phyloP scores from a whole-genome alignment of 352 stramenopile genomes.

The Thalassiosira mediterranea region DNA sequence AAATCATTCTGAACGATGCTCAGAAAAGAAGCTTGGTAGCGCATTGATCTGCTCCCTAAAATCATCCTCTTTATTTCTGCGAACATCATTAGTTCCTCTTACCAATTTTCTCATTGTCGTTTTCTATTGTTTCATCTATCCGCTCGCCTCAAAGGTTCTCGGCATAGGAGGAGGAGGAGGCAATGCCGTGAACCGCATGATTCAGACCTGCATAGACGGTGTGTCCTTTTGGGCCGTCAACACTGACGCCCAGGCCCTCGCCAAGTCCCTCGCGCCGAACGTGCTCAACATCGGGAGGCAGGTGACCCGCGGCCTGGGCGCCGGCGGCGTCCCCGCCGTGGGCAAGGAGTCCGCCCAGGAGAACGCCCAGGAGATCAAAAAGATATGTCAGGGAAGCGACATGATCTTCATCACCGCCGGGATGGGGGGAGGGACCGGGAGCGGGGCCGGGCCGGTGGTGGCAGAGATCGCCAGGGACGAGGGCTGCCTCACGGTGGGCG shows the following conservation, averaged over 20 bases:
- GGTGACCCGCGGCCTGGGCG: slow-evolving; percentile 65
- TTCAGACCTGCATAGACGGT: slow-evolving; percentile 51
- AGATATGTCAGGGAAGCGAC: slow-evolving; percentile 90
- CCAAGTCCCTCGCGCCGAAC: slow-evolving; percentile 62
- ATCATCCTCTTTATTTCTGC: too few species aligned
- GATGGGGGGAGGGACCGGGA: slow-evolving; percentile 92
- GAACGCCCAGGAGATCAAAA: slow-evolving; percentile 89
- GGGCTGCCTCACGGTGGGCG: slow-evolving; percentile 92
- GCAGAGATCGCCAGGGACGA: slow-evolving; percentile 90
- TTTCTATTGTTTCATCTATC: too few species aligned
- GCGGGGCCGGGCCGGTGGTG: slow-evolving; percentile 91
- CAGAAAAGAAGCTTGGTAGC: too few species aligned
- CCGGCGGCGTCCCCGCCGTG: slow-evolving; percentile 74
- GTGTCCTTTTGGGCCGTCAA: slow-evolving; percentile 96
- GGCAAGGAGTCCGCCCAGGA: slow-evolving; percentile 86
- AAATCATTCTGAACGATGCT: too few species aligned
- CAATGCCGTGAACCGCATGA: slow-evolving; percentile 45
- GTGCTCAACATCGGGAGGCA: slow-evolving; percentile 81
- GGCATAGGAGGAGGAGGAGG: slow-evolving; percentile 32
- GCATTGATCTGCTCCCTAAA: too few species aligned
- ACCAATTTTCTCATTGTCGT: too few species aligned
- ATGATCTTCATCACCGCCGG: slow-evolving; percentile 96
- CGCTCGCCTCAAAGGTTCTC: slow-evolving; percentile 16
- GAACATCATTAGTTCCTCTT: too few species aligned
- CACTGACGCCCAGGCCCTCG: slow-evolving; percentile 90